Conservation (phyloP, 805 yeast species). For the Millerozyma acaciae region DNA sequence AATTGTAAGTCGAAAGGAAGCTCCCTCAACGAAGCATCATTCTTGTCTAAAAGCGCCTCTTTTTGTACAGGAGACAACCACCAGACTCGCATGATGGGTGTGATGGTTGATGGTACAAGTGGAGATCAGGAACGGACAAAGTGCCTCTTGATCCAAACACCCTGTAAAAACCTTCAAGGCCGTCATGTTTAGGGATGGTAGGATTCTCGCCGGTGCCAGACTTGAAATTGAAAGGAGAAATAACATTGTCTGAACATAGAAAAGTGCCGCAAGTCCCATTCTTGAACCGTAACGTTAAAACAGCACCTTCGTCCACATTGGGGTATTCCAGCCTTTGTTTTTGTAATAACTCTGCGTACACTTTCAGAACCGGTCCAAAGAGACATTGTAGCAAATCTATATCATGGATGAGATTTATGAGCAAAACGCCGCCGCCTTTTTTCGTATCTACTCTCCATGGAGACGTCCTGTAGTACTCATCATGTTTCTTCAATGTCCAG, state of each 20-base stretch:
- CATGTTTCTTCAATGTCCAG: slow-evolving; percentile 35
- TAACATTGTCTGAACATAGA: slow-evolving; percentile 35
- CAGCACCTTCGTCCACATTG: slow-evolving; percentile 39
- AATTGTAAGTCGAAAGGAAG: slow-evolving; percentile 38
- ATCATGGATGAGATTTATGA: slow-evolving; percentile 39
- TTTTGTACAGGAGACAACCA: slow-evolving; percentile 22
- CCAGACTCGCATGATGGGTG: too few relatives aligned
- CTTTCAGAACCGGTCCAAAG: slow-evolving; percentile 35
- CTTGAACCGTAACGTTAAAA: slow-evolving; percentile 26
- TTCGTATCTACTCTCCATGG: slow-evolving; percentile 29
- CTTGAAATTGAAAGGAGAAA: slow-evolving; percentile 37
- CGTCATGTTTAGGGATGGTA: slow-evolving; percentile 26
- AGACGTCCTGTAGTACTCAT: slow-evolving; percentile 27
- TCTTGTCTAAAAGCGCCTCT: slow-evolving; percentile 10
- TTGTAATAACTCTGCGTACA: slow-evolving; percentile 32
- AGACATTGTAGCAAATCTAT: slow-evolving; percentile 34
- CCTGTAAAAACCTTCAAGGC: slow-evolving; percentile 30
- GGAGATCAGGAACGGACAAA: slow-evolving; percentile 34
- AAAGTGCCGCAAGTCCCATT: slow-evolving; percentile 35
- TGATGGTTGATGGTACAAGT: slow-evolving; percentile 27
- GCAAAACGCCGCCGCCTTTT: slow-evolving; percentile 34
- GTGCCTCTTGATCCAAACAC: slow-evolving; percentile 39
- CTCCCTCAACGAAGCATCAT: slow-evolving; percentile 9
- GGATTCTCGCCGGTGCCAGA: slow-evolving; percentile 41
- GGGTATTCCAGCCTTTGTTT: slow-evolving; percentile 24